phyloP scores from a whole-genome alignment of 106 monocot species.

The Gastrodia elata region DNA sequence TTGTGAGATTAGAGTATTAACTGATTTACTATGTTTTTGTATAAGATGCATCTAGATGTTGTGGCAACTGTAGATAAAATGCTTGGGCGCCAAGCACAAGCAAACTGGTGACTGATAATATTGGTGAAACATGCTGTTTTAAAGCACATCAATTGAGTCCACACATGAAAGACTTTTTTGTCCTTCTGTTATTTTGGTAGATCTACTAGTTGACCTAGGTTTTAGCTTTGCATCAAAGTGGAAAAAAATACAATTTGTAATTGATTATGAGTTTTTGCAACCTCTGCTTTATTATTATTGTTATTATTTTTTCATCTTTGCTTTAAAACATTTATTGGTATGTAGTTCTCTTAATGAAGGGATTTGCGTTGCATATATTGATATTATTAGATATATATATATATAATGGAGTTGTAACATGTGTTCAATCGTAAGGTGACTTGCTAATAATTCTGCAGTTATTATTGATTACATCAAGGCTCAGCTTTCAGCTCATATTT shows the following conservation, averaged over 20 bases:
- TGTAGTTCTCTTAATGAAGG: background rate
- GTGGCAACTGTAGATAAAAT: no score
- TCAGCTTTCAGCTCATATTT: no score
- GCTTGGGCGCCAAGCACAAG: no score
- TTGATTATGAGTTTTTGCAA: background rate
- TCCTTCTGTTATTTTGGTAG: background rate
- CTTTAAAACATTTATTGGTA: background rate
- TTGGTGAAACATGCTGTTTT: no score
- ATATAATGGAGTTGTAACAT: no score
- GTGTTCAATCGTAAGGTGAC: no score
- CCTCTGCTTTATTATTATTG: background rate
- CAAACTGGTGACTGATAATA: no score
- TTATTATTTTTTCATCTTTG: background rate
- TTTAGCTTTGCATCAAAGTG: background rate
- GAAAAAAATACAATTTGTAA: background rate
- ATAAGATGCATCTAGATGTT: background rate
- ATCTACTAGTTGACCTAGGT: background rate
- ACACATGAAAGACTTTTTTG: background rate
- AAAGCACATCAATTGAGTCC: no score
- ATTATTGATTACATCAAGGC: no score
- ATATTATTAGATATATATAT: no score
- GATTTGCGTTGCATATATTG: no score
- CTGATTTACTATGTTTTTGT: background rate
- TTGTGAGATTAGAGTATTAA: background rate
- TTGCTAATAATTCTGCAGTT: no score